These are phyloP conservation scores for Corrigiola litoralis DNA, from an alignment of 179 eudicot genomes.

Conservation along the genomic window DNA sequence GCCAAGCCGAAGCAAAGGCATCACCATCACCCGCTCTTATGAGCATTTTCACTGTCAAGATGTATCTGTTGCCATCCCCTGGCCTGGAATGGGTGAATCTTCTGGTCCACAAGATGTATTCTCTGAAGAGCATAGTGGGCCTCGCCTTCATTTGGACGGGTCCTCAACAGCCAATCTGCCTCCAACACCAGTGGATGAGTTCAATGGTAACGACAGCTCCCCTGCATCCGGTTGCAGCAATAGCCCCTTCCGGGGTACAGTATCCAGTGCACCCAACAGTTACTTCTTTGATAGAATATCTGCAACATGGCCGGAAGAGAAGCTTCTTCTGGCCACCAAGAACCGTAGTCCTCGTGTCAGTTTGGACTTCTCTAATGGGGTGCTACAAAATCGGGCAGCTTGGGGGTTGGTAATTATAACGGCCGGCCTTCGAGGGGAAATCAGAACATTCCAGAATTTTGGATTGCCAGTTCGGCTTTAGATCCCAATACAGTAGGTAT, in stretches of 20 bases:
- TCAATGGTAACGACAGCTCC: conserved; percentile 44
- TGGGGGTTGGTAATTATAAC: conserved; percentile 93
- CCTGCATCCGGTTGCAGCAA: conserved; percentile 47
- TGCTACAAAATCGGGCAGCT: conserved; percentile 50
- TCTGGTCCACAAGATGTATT: conserved; percentile 33
- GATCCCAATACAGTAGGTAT: conserved; percentile 3
- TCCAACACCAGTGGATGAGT: conserved; percentile 63
- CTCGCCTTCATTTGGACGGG: conserved; percentile 32
- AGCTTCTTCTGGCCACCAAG: conserved; percentile 49
- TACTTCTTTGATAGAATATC: conserved; percentile 79
- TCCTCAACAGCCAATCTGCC: conserved; percentile 49
- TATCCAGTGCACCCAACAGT: conserved; percentile 56
- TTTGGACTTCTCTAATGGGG: conserved; percentile 59
- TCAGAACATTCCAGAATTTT: conserved; percentile 81
- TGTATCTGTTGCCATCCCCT: conserved; percentile 78
- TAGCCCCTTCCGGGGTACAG: conserved; percentile 63
- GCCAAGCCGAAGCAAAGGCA: conserved; percentile 70
- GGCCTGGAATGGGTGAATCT: conserved; percentile 62
- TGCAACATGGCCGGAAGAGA: conserved; percentile 95
- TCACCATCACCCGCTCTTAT: conserved; percentile 61
- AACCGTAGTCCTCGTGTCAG: conserved; percentile 61
- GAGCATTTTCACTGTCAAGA: conserved; percentile 88
- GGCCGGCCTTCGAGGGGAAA: conserved; percentile 77
- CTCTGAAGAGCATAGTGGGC: conserved; percentile 27
- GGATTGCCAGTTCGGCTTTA: conserved; percentile 70